Evolutionary conservation across 768 basidiomycete genomes (phyloP).

Genomic region (Multifurca ochricompacta): DNA sequence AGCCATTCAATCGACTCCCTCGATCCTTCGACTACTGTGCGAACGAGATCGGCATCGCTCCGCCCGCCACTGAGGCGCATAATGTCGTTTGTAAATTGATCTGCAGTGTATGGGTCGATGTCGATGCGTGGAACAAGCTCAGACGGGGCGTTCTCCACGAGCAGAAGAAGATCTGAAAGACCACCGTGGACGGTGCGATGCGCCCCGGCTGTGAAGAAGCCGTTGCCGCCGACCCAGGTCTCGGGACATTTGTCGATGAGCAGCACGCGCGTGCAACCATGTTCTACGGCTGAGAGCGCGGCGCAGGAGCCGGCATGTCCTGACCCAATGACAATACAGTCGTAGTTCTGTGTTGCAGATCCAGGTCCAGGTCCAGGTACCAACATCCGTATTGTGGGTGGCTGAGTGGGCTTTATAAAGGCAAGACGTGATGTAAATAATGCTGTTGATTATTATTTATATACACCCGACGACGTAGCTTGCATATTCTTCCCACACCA

Average conservation of each 20-base stretch:
- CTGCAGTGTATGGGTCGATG: constrained; percentile 48
- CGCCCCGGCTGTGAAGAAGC: constrained; percentile 66
- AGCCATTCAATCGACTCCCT: constrained; percentile 54
- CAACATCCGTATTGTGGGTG: neutral
- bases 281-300: constrained; percentile 50
- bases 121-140: constrained; percentile 43
- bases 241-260: constrained; percentile 58
- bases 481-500: neutral
- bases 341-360: constrained; percentile 20
- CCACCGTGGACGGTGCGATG: constrained; percentile 57
- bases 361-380: neutral
- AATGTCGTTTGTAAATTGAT: constrained; percentile 50
- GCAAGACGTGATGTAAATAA: neutral
- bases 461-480: neutral
- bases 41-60: constrained; percentile 43
- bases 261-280: constrained; percentile 53
- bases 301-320: constrained; percentile 64
- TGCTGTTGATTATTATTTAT: neutral
- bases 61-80: constrained; percentile 48
- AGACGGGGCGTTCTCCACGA: constrained; percentile 42
- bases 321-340: constrained; percentile 58
- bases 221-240: constrained; percentile 63
- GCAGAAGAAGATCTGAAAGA: constrained; percentile 47
- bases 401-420: neutral
- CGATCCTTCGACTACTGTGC: constrained; percentile 46